Evolutionary conservation across 2,329 filamentous ascomycete genomes (phyloP).

Genomic region (Botrytis cinerea): DNA sequence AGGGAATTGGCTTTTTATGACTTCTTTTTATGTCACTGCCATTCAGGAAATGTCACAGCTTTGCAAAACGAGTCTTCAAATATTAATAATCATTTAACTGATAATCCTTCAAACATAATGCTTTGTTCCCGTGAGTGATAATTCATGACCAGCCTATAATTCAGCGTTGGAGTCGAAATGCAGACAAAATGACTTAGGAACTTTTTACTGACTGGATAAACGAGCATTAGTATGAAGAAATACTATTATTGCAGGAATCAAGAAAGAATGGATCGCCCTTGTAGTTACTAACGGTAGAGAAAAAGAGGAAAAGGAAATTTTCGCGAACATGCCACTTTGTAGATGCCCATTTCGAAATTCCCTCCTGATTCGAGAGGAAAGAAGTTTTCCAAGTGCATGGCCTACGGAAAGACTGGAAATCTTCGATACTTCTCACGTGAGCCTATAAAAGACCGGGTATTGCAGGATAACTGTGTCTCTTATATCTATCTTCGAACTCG

Average conservation of each 20-base stretch:
- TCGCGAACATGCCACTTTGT: too few species aligned
- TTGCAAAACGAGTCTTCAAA: not conserved
- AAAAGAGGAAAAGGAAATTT: too few species aligned
- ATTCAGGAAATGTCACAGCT: not conserved
- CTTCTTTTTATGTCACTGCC: not conserved
- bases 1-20: not conserved
- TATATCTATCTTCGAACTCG: too few species aligned
- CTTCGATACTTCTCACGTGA: not conserved
- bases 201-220: not conserved
- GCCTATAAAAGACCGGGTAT: not conserved
- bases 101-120: not conserved
- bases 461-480: not conserved
- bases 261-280: not conserved
- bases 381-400: too few species aligned
- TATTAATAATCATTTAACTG: not conserved
- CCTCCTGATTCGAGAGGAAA: too few species aligned
- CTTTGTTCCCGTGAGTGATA: not conserved
- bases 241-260: not conserved
- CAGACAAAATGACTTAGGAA: not conserved
- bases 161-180: not conserved
- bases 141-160: not conserved
- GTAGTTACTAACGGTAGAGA: too few species aligned
- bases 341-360: too few species aligned
- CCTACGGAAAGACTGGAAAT: too few species aligned
- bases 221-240: not conserved